Base-by-base conservation (phyloP, 1,139 yeast species). In the Cylindricascospora bacillispora region DNA sequence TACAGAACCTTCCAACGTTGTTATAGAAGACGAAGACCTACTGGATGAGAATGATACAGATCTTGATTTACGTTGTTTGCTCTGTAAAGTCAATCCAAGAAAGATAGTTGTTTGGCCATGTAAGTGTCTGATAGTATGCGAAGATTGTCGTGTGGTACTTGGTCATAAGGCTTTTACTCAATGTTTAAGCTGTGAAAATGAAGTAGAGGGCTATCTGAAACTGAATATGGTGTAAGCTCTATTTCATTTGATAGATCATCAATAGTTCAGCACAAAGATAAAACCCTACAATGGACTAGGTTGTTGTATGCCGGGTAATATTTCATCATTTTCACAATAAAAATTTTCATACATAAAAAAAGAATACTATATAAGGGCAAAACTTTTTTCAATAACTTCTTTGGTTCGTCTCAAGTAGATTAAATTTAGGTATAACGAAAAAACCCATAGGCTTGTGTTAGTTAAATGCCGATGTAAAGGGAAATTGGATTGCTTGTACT, bases 21-120 rank as follows among this genome's bases (percentile, higher is more conserved):
- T 35, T 13, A 43, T 38, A 6, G 46, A 41, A 7, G 39, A 39
- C 10, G 44, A 41, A 10, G 43, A 36, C 5, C 10, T 18, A 7
- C 9, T 7, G 21, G 21, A 7, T 18, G 21, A 18, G 9, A 18
- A 10, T 14, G 29, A 27, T 15, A 10, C 13, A 13, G 48, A 43
- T 9, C 43, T 43, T 4, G 48, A 42, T 22, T 36, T 49, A 15
- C 36, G 56, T 4, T 85, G 97, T 56, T 93, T 82, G 3, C 77
- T 85, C 2, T 85, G 97, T 52, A 92, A 80, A 42, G 64, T 66
- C 7, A 71, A 77, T 35, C 67, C 73, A 6, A 65, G 95, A 41
- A 82, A 78, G 38, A 70, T 85, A 25, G 74, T 85, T 11, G 62
- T 89, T 3, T 85, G 95, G 95, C 97, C 97, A 1, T 85, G 97